These are phyloP conservation scores for Apiosordaria backusii DNA, from an alignment of 495 filamentous ascomycete genomes.

Conservation along the genomic window DNA sequence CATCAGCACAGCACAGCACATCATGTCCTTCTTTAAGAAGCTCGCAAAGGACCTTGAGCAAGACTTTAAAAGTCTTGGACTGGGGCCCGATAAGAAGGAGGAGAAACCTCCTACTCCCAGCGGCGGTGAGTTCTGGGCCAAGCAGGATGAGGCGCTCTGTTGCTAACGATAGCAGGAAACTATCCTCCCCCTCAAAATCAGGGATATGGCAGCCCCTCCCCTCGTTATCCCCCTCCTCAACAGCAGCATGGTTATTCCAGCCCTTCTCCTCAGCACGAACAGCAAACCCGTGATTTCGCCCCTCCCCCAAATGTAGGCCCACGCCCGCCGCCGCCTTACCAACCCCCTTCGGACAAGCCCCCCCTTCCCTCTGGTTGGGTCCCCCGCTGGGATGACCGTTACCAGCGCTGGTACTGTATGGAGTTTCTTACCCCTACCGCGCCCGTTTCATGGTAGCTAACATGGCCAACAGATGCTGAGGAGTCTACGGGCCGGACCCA, in stretches of 20 bases:
- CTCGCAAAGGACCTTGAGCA: conserved; percentile 23
- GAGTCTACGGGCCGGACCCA: conserved; percentile 56
- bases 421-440: neutral
- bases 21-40: conserved; percentile 35
- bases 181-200: conserved; percentile 23
- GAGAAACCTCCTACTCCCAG: conserved; percentile 6
- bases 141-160: neutral
- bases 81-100: conserved; percentile 25
- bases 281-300: conserved; percentile 4
- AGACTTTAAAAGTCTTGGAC: conserved; percentile 21
- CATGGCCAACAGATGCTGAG: conserved; percentile 41
- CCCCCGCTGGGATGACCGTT: conserved; percentile 55
- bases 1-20: neutral
- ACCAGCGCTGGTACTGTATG: conserved; percentile 55
- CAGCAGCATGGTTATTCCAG: conserved; percentile 3
- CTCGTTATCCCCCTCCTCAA: conserved; percentile 6
- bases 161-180: conserved; percentile 7
- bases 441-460: neutral
- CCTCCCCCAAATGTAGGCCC: conserved; percentile 12
- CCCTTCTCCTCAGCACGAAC: conserved; percentile 1
- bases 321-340: conserved; percentile 38
- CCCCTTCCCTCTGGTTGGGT: conserved; percentile 58
- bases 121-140: conserved; percentile 4
- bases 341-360: conserved; percentile 45
- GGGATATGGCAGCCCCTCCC: conserved; percentile 14